Evolutionary conservation across 2,329 filamentous ascomycete species (phyloP), one percentile per base, ranked within the genome.

Genomic region (Pseudocercospora macadamiae): DNA sequence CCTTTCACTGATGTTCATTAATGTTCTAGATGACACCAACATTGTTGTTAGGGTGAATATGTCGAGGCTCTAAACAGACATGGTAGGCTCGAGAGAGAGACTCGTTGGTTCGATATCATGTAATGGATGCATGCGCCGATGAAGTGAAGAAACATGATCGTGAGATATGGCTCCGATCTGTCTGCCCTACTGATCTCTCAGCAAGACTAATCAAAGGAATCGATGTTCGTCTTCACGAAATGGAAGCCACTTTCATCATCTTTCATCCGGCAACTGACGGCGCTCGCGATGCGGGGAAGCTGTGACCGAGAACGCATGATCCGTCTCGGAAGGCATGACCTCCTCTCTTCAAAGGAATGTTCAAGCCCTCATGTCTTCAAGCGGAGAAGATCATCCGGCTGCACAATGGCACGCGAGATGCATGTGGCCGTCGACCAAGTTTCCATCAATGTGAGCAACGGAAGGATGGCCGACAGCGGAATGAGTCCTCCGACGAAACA

Each of bases 371-470:
- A 32, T 12, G 12, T 12, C 36, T 28, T 44, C 36, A 36, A 45
- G 30, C 49, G 55, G 49, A 57, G 55, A 44, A 39, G 49, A 53
- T 21, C 30, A 53, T 42, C 49, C 37, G 42, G 9, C 19, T 3
- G 37, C n/a, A n/a, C n/a, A 18, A 19, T 42, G 37, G n/a, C 37
- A 44, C 18, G 39, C 39, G 39, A 44, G 42, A 45, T 44, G 39
- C 39, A 23, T 9, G 2, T n/a, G n/a, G n/a, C n/a, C n/a, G n/a
- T n/a, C 18, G 8, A 16, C 21, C 39, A 44, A 10, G 21, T 10
- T 19, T 44, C 39, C 19, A 44, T 18, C 14, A 47, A 14, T 47
- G 16, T 47, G 18, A n/a, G n/a, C 42, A 3, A 26, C 23, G 23
- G 42, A 18, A 47, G 23, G 42, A 47, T 47, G 42, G 42, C 42